These are phyloP conservation scores for Pelargonium citronellum DNA, from an alignment of 441 rosid genomes.

Conservation along the genomic window DNA sequence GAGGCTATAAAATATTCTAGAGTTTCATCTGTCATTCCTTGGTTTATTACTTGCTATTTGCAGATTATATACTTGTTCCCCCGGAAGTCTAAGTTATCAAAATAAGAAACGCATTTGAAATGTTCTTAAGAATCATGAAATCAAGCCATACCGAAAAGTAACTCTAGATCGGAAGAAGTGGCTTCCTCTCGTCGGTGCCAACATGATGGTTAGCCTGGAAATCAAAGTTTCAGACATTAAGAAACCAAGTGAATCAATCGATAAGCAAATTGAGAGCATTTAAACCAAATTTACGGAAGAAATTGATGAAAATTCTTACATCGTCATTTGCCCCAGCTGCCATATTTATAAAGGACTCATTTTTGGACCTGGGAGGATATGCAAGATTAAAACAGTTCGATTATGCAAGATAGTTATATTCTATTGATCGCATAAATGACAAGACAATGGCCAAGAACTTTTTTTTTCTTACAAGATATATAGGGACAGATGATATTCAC, in stretches of 20 bases:
- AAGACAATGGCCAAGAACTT: background rate
- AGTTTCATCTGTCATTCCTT: too few species aligned
- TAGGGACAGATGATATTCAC: background rate
- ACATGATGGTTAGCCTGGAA: slow-evolving; percentile 66
- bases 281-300: background rate
- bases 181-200: slow-evolving; percentile 65
- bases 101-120: too few species aligned
- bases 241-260: background rate
- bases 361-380: slow-evolving; percentile 53
- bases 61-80: too few species aligned
- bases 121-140: too few species aligned
- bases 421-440: too few species aligned
- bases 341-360: slow-evolving; percentile 61
- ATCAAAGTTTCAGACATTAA: slow-evolving; percentile 13
- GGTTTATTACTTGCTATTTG: too few species aligned
- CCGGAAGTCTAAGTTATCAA: too few species aligned
- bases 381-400: background rate
- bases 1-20: too few species aligned
- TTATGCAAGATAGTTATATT: background rate
- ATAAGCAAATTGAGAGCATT: slow-evolving; percentile 12
- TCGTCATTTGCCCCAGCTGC: slow-evolving; percentile 94
- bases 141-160: background rate
- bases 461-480: background rate
- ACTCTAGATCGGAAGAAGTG: slow-evolving; percentile 75
- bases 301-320: slow-evolving; percentile 30